Evolutionary conservation across 441 rosid species (phyloP), one percentile per base, ranked within the genome.

Genomic region (Euphorbia corollata): DNA sequence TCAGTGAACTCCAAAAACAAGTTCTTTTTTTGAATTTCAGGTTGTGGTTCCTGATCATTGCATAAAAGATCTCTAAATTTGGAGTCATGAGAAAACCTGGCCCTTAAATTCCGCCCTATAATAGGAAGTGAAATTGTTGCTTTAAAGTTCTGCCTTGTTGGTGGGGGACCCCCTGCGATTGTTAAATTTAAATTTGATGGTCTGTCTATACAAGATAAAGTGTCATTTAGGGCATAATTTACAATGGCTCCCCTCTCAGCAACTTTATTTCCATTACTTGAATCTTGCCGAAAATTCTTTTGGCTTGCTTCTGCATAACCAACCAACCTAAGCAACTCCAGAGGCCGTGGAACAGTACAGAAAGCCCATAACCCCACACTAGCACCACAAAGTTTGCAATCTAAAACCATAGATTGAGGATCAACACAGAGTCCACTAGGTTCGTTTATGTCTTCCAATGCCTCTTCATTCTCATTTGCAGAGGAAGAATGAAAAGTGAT

Each of bases 101-200:
- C 86, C 87, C 92, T 82, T 67, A 95, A 78, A 78, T 79, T 81
- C 75, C 81, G 82, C 62, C 97, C 96, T 70, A 95, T 79, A 69
- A 90, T 77, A 60, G 97, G 97, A 57, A 91, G 70, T 6, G 92
- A 85, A 69, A 95, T 86, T 63, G 79, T 88, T 60, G 97, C 96
- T 81, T 87, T 95, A 76, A 90, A 90, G 79, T 85, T 92, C 74
- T 88, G 97, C 68, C 74, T 80, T 59, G 94, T 84, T 20, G 97
- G 89, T 51, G 89, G 95, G 10, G 93, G 98, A 74, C 98, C 99
- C 60, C 99, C 97, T n/a, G 96, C 99, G 79, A 95, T 91, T 41
- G 90, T 87, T 57, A 87, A 79, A 51, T 79, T 85, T 57, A 87
- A 78, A 69, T 73, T 81, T 56, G 92, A 80, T 18, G 71, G 73